A percentile compares a stretch with the other conserved stretches of the same genome.
Evolutionary conservation across 2,329 filamentous ascomycete genomes (phyloP).

Genomic region (Beauveria sp.): DNA sequence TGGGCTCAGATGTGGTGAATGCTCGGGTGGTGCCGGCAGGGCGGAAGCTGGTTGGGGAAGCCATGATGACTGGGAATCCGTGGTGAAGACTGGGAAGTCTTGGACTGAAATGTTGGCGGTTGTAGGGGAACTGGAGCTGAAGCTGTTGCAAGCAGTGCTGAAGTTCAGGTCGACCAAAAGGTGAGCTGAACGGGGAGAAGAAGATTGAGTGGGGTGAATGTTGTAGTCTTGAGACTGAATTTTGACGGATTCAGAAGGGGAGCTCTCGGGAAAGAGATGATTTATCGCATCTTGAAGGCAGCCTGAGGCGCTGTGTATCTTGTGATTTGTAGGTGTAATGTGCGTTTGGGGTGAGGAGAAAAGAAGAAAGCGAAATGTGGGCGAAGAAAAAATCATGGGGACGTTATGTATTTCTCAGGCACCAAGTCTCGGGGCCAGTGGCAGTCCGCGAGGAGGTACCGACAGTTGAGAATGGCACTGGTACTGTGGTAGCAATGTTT

Average conservation of each 20-base stretch:
- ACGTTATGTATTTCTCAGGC: slow-evolving; percentile 41
- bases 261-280: slow-evolving; percentile 31
- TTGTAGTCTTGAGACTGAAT: slow-evolving; percentile 42
- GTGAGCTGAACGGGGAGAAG: slow-evolving; percentile 37
- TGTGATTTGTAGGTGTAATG: slow-evolving; percentile 26
- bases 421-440: slow-evolving; percentile 24
- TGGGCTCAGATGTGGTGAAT: slow-evolving; percentile 46
- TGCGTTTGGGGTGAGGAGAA: slow-evolving; percentile 27
- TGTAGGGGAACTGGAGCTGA: slow-evolving; percentile 48
- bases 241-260: slow-evolving; percentile 36
- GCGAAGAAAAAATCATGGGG: slow-evolving; percentile 18
- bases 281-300: slow-evolving; percentile 53
- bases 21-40: slow-evolving; percentile 56
- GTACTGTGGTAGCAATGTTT: background rate
- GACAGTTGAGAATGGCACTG: background rate
- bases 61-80: slow-evolving; percentile 77
- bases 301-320: slow-evolving; percentile 28
- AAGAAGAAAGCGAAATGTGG: slow-evolving; percentile 22
- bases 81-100: slow-evolving; percentile 72
- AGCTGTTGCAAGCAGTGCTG: slow-evolving; percentile 50
- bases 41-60: slow-evolving; percentile 60
- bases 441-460: slow-evolving; percentile 14
- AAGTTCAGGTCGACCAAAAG: slow-evolving; percentile 62
- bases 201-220: slow-evolving; percentile 39
- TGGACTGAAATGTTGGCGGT: slow-evolving; percentile 54